Evolutionary conservation across 371 early-diverging fungal species (phyloP).

Genomic region (Rhizomucor pusillus): DNA sequence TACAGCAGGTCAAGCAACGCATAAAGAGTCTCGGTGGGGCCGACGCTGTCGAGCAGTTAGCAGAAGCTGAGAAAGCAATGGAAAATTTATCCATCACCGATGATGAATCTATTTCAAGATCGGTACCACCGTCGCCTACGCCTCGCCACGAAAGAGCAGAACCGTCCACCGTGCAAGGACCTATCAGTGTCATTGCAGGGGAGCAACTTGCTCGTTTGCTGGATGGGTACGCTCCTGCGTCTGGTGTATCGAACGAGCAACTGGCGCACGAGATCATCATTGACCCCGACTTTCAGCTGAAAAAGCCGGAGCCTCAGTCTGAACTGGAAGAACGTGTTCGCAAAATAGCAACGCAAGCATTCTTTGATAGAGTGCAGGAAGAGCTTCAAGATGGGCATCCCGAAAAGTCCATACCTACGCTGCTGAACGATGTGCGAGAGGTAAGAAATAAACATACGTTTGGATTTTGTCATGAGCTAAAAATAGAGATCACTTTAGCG

Average conservation of each 20-base stretch:
- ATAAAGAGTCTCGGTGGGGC: slow-evolving; percentile 27
- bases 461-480: not conserved
- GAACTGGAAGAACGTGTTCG: slow-evolving; percentile 57
- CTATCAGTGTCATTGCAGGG: not conserved
- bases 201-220: slow-evolving; percentile 30
- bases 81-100: slow-evolving; percentile 4
- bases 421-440: slow-evolving; percentile 56
- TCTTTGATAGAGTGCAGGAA: slow-evolving; percentile 57
- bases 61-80: slow-evolving; percentile 19
- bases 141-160: slow-evolving; percentile 14
- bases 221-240: slow-evolving; percentile 16
- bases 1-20: slow-evolving; percentile 31
- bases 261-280: slow-evolving; percentile 78
- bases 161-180: not conserved
- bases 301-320: slow-evolving; percentile 21
- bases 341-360: slow-evolving; percentile 58
- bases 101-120: slow-evolving; percentile 8
- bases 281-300: slow-evolving; percentile 70
- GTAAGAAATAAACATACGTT: slow-evolving; percentile 27
- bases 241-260: slow-evolving; percentile 55
- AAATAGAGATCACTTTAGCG: slow-evolving; percentile 18
- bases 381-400: slow-evolving; percentile 48
- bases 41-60: slow-evolving; percentile 20
- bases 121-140: slow-evolving; percentile 22
- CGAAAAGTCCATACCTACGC: slow-evolving; percentile 32